These are phyloP conservation scores for Byssothecium circinans DNA, from an alignment of 2,329 filamentous ascomycete species.

Conservation along the genomic window DNA sequence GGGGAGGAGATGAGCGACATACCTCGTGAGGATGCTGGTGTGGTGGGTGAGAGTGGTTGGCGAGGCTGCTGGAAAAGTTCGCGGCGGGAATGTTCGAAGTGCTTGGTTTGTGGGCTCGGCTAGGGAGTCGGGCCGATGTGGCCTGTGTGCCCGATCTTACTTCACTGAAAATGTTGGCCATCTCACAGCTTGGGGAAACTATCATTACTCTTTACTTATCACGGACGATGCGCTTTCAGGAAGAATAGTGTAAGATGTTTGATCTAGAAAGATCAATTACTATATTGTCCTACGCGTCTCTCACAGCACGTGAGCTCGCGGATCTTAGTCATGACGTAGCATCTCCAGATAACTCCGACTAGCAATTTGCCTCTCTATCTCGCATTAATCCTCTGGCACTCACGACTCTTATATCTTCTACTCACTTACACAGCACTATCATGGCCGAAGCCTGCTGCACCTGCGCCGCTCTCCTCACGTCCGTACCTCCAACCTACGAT, in stretches of 20 bases:
- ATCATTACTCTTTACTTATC: too few relatives aligned
- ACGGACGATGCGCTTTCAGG: too few relatives aligned
- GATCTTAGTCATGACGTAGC: conserved; percentile 39
- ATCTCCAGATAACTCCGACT: conserved; percentile 19
- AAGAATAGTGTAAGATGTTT: too few relatives aligned
- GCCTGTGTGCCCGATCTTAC: conserved; percentile 16
- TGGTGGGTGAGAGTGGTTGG: conserved; percentile 23
- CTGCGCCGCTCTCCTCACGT: conserved; percentile 64
- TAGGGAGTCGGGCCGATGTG: conserved; percentile 17
- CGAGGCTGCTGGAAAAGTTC: conserved; percentile 27
- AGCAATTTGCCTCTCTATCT: conserved; percentile 5
- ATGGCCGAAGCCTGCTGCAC: conserved; percentile 65
- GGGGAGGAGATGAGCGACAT: conserved; percentile 36
- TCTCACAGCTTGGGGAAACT: too few relatives aligned
- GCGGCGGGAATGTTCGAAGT: conserved; percentile 15
- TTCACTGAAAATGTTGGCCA: too few relatives aligned
- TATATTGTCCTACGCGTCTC: too few relatives aligned
- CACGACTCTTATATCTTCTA: conserved; percentile 1
- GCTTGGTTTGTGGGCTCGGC: conserved; percentile 17
- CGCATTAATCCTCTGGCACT: neutral
- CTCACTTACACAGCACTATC: conserved; percentile 8
- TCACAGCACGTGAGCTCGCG: conserved; percentile 24
- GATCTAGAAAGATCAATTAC: too few relatives aligned
- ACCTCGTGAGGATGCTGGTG: conserved; percentile 39
- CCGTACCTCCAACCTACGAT: conserved; percentile 55